A percentile compares a stretch with the other conserved stretches of the same genome.
Evolutionary conservation across 2,329 filamentous ascomycete genomes (phyloP).

Genomic region (Ascochyta fabae): DNA sequence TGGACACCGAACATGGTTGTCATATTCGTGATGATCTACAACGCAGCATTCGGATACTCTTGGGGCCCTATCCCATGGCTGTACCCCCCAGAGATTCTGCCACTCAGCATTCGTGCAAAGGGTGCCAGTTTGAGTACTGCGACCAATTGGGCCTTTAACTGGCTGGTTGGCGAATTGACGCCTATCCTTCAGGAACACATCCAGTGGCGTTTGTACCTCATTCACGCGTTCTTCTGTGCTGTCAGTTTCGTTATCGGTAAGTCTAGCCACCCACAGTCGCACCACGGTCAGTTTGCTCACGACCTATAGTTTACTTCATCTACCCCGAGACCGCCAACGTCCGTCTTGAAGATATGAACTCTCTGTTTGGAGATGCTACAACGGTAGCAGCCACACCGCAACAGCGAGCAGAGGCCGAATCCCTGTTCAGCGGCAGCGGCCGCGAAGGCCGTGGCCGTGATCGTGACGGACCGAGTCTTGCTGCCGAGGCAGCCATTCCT

Average conservation of each 20-base stretch:
- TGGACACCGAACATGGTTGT: constrained; percentile 86
- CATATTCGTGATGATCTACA: constrained; percentile 96
- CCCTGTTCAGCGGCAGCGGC: constrained; percentile 72
- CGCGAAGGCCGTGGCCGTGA: constrained; percentile 54
- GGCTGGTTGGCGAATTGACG: constrained; percentile 94
- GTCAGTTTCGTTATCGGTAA: constrained; percentile 94
- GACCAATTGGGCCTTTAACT: constrained; percentile 98
- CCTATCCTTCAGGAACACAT: constrained; percentile 92
- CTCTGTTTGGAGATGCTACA: constrained; percentile 90
- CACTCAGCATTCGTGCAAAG: constrained; percentile 94
- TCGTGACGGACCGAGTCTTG: constrained; percentile 51
- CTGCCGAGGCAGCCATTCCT: constrained; percentile 70
- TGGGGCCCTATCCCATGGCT: constrained; percentile 99
- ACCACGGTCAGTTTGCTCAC: constrained; percentile 29
- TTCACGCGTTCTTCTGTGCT: constrained; percentile 97
- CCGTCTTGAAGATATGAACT: constrained; percentile 94
- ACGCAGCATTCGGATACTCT: constrained; percentile 94
- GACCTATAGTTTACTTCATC: constrained; percentile 81
- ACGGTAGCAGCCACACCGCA: constrained; percentile 81
- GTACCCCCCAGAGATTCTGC: constrained; percentile 98
- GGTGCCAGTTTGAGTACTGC: constrained; percentile 95
- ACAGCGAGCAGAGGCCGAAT: constrained; percentile 79
- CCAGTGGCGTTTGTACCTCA: constrained; percentile 89
- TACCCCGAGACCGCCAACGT: constrained; percentile 98
- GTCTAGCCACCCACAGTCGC: constrained; percentile 46